Base-by-base conservation (phyloP, 768 basidiomycete genomes). In the Boletus huronensis region DNA sequence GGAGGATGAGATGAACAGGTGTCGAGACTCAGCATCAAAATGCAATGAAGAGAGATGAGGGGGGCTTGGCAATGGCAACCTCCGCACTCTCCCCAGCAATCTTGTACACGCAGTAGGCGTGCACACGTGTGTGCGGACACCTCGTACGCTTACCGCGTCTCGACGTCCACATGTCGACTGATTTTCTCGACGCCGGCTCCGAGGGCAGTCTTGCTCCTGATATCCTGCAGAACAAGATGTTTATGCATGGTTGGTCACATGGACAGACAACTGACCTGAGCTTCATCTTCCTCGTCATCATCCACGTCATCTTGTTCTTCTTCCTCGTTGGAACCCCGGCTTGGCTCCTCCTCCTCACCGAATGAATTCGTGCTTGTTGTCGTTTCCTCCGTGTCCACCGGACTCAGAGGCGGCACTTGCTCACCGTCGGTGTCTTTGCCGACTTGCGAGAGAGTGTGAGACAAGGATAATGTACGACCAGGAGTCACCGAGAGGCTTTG, bases 171-270 rank as follows among this genome's bases (percentile, higher is more conserved):
- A 52, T 74, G 72, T 47, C 68, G 61, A 52, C 72, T 74, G 49
- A 72, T 58, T 57, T 72, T 72, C 56, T 72, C 72, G 19, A 72
- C 67, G 8, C 72, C 72, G 9, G 71, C 71, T 21, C 71, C 70
- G 0, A 71, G 59, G 3, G 65, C 61, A 14, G 73, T 72, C 55
- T 65, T 74, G 40, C 72, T 63, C 19, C 28, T 17, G 11, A 48
- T 47, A 32, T 67, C 67, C 69, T 72, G 51, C 34, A 41, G 29
- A 47, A 19, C 43, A 44, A 40, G 8, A 46, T 50, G 48, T 67
- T 59, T 19, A 50, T 50, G 49, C 5, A 6, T 14, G 19, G 10
- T 42, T 11, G 2, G 34, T 19, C 5, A 39, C 4, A 48, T 2
- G 23, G 5, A 7, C 1, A 13, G 17, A 51, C 5, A 23, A 49